Evolutionary conservation across 306 rosid species (phyloP), one percentile per base, ranked within the genome.

Genomic region (Abrus precatorius): DNA sequence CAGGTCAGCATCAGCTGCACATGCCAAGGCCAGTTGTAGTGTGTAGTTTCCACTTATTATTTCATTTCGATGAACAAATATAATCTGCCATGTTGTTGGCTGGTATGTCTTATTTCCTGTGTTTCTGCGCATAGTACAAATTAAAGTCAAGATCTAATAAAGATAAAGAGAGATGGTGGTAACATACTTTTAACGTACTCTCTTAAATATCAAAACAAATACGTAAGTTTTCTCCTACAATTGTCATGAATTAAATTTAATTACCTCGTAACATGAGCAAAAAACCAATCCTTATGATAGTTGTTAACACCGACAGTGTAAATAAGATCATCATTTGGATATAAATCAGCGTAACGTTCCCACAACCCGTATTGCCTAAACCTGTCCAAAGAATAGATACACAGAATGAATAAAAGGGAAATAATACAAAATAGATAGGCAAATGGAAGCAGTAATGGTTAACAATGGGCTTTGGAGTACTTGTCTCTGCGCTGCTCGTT

Each of bases 1-100:
- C 49, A 94, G 41, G 1, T 88, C 59, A 47, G 93, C 83, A 28
- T 69, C 48, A 28, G 76, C 12, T 0, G 93, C 93, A 13, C 90
- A 80, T 29, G 98, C 97, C 79, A 95, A 69, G 48, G 97, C 99
- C 47, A 95, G 5, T 69, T 87, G 96, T 66, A 95, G 87, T 12
- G 96, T 93, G 86, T 95, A 95, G 62, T 76, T 86, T 76, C 87
- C 90, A 0, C 12, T 29, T 4, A 75, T 8, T 29, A 30, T 50
- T 57, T 83, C 79, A 13, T 9, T 29, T 38, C 20, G 55, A 29
- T 89, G 85, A 11, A 79, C 78, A 79, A 90, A 95, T 69, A 52
- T 13, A 54, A 95, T 87, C 77, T 89, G 86, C 98, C 99, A 90
- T 50, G 98, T 95, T 0, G 99, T 93, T 75, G 93, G 50, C 60